These are phyloP conservation scores for Lignosus rhinocerotis DNA, from an alignment of 1,284 basidiomycete genomes.

Conservation along the genomic window DNA sequence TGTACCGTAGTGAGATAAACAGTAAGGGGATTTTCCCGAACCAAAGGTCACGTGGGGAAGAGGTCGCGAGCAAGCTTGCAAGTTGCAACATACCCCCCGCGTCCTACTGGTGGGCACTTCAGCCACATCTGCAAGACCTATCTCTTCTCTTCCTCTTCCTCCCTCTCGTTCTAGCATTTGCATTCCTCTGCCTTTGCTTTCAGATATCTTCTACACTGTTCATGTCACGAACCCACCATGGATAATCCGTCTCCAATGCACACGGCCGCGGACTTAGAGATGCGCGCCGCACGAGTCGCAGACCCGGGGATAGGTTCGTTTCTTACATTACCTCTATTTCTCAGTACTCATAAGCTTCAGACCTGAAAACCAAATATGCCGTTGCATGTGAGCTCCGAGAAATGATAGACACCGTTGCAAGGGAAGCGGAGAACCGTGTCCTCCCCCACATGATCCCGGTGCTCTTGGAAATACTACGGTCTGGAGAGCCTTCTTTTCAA, in stretches of 20 bases:
- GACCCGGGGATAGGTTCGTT: slow-evolving; percentile 68
- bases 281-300: slow-evolving; percentile 67
- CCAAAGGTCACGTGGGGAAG: no score
- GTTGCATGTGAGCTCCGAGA: slow-evolving; percentile 84
- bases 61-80: no score
- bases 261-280: slow-evolving; percentile 63
- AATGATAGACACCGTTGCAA: slow-evolving; percentile 82
- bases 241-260: slow-evolving; percentile 45
- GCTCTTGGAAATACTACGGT: slow-evolving; percentile 77
- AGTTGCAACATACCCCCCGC: slow-evolving; percentile 2
- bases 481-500: slow-evolving; percentile 75
- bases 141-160: background rate
- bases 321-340: background rate
- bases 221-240: slow-evolving; percentile 33
- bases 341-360: slow-evolving; percentile 35
- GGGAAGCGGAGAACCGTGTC: slow-evolving; percentile 77
- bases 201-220: background rate
- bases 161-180: background rate
- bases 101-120: slow-evolving; percentile 14
- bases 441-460: slow-evolving; percentile 78
- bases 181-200: background rate
- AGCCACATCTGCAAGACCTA: slow-evolving; percentile 18
- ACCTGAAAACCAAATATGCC: slow-evolving; percentile 68
- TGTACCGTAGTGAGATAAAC: no score
- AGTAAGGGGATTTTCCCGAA: no score